phyloP scores from a whole-genome alignment of 148 eudicot species.

The Limonium bicolor region DNA sequence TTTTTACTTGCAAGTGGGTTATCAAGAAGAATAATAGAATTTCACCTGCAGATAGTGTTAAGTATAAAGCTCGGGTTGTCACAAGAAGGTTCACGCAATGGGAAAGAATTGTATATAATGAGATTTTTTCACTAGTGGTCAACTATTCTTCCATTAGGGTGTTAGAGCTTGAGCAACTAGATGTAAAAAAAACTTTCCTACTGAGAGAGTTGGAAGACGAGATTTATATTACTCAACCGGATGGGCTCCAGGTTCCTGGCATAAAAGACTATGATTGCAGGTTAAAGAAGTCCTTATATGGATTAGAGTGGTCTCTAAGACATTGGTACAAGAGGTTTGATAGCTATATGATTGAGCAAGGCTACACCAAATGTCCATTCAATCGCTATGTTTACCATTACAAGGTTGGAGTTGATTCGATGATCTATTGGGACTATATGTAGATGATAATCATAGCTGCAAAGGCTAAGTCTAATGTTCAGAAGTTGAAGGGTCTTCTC shows the following conservation, averaged over 20 bases:
- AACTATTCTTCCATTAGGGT: neutral
- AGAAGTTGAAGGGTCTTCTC: neutral
- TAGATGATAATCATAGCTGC: neutral
- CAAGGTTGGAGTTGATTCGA: neutral
- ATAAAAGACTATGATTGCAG: neutral
- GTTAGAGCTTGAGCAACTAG: neutral
- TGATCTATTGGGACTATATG: conserved; percentile 1
- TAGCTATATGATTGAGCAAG: neutral
- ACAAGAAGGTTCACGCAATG: neutral
- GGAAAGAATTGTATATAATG: neutral
- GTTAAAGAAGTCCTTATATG: conserved; percentile 4
- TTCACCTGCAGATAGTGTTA: neutral
- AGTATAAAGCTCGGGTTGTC: neutral
- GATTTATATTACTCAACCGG: neutral
- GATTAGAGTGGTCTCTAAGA: neutral
- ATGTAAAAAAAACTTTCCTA: neutral
- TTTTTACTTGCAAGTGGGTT: neutral
- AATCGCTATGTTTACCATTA: neutral
- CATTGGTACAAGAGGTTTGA: conserved; percentile 1
- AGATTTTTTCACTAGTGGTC: neutral
- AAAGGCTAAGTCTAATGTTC: neutral
- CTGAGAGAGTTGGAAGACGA: neutral
- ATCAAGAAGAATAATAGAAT: neutral
- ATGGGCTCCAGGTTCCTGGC: neutral
- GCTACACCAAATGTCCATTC: neutral